These are phyloP conservation scores for Mycosphaerelloides madeirae DNA, from an alignment of 2,329 filamentous ascomycete genomes.

Conservation along the genomic window DNA sequence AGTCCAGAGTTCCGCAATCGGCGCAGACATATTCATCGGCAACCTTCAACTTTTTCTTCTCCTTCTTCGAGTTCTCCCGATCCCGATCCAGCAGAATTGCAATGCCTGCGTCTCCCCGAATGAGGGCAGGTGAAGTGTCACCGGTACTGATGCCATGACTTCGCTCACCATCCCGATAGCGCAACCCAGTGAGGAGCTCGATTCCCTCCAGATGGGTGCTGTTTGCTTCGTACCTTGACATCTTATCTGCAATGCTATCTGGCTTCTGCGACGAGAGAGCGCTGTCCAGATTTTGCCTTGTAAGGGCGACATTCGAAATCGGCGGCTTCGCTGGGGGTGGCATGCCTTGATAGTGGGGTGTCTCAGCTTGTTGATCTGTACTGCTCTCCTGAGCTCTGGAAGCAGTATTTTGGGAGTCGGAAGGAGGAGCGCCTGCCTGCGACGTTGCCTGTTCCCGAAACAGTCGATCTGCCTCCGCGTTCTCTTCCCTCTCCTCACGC, in stretches of 20 bases:
- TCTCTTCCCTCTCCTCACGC: conserved; percentile 77
- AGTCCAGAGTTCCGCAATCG: conserved; percentile 90
- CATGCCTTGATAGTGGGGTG: conserved; percentile 51
- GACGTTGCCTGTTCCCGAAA: conserved; percentile 34
- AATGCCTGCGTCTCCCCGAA: conserved; percentile 81
- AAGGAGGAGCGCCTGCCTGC: conserved; percentile 24
- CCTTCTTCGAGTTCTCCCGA: conserved; percentile 77
- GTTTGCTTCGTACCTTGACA: conserved; percentile 71
- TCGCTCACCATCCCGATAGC: conserved; percentile 83
- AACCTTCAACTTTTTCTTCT: conserved; percentile 78
- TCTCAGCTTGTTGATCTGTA: conserved; percentile 7
- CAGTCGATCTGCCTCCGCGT: conserved; percentile 59
- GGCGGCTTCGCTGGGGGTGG: conserved; percentile 61
- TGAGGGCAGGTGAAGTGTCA: conserved; percentile 71
- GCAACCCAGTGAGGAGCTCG: conserved; percentile 84
- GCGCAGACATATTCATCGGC: conserved; percentile 89
- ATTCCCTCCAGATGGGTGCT: conserved; percentile 77
- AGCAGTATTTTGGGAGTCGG: conserved; percentile 18
- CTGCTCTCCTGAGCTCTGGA: conserved; percentile 9
- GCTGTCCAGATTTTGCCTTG: conserved; percentile 74
- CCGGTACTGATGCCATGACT: conserved; percentile 85
- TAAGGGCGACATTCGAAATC: conserved; percentile 63
- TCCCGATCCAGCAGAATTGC: conserved; percentile 78
- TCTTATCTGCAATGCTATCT: conserved; percentile 78
- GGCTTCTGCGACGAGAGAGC: conserved; percentile 59